Evolutionary conservation across 495 filamentous ascomycete genomes (phyloP).

Genomic region (Rostrohypoxylon terebratum): DNA sequence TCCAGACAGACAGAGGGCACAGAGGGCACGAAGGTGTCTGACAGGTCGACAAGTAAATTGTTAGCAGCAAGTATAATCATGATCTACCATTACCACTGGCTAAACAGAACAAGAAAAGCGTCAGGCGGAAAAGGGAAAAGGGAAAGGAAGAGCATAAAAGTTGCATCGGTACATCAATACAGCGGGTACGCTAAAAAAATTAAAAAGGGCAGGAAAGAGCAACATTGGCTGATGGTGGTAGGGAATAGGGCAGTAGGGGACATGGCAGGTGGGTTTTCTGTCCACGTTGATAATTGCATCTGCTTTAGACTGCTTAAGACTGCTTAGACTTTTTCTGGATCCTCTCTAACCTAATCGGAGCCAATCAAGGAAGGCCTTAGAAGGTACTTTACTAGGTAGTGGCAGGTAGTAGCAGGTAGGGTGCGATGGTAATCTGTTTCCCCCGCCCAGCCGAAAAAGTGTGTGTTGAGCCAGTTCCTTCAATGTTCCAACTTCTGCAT

Average conservation of each 20-base stretch:
- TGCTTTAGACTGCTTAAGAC: slow-evolving; percentile 26
- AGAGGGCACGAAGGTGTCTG: background rate
- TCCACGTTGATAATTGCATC: slow-evolving; percentile 40
- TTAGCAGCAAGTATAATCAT: slow-evolving; percentile 27
- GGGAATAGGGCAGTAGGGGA: slow-evolving; percentile 3
- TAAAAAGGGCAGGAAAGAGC: slow-evolving; percentile 23
- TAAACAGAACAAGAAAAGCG: slow-evolving; percentile 37
- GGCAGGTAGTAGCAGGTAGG: slow-evolving; percentile 9
- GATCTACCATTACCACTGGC: slow-evolving; percentile 37
- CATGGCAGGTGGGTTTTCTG: slow-evolving; percentile 36
- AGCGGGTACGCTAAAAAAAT: slow-evolving; percentile 45
- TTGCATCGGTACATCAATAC: slow-evolving; percentile 40
- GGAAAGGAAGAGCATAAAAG: slow-evolving; percentile 27
- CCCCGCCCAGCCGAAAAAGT: slow-evolving; percentile 39
- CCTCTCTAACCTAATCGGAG: slow-evolving; percentile 12
- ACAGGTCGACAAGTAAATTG: slow-evolving; percentile 23
- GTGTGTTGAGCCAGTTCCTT: slow-evolving; percentile 37
- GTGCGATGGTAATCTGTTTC: slow-evolving; percentile 41
- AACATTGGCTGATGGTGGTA: slow-evolving; percentile 9
- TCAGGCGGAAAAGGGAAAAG: slow-evolving; percentile 32
- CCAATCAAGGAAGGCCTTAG: slow-evolving; percentile 33
- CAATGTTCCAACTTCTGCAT: slow-evolving; percentile 27
- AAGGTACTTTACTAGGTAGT: background rate
- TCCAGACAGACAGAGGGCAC: too few relatives aligned
- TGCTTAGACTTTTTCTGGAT: slow-evolving; percentile 25